Evolutionary conservation across 1,284 basidiomycete genomes (phyloP).

Genomic region (Laetiporus sulphureus): DNA sequence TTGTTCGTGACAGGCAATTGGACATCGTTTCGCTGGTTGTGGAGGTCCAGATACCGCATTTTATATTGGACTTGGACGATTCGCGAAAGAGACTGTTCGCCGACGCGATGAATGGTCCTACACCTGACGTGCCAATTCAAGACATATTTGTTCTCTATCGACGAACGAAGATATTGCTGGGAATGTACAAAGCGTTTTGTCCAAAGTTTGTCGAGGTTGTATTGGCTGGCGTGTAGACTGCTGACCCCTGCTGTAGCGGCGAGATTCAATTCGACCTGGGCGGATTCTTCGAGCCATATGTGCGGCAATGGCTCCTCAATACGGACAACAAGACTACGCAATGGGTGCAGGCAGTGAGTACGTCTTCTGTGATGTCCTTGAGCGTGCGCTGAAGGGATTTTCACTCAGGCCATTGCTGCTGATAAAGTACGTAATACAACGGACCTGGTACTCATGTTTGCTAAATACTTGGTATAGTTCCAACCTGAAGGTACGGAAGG

Average conservation of each 20-base stretch:
- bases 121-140: conserved; percentile 75
- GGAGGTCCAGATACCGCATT: conserved; percentile 68
- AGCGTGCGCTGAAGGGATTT: not conserved
- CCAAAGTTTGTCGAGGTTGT: conserved; percentile 52
- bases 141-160: conserved; percentile 87
- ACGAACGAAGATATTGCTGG: conserved; percentile 63
- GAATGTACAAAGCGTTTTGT: conserved; percentile 80
- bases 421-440: conserved; percentile 76
- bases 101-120: conserved; percentile 73
- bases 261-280: conserved; percentile 62
- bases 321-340: conserved; percentile 88
- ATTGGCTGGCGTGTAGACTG: conserved; percentile 4
- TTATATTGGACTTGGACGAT: conserved; percentile 70
- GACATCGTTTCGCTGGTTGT: conserved; percentile 77
- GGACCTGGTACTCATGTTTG: no score
- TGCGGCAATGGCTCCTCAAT: conserved; percentile 85
- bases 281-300: conserved; percentile 83
- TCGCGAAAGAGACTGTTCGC: conserved; percentile 68
- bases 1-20: conserved; percentile 49
- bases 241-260: conserved; percentile 32
- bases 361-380: conserved; percentile 4
- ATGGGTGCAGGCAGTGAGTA: conserved; percentile 86
- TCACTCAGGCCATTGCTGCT: conserved; percentile 67
- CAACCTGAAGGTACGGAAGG: conserved; percentile 78
- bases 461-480: conserved; percentile 50